Evolutionary conservation across 805 yeast species (phyloP).

Genomic region (Komagataella pseudopastoris): DNA sequence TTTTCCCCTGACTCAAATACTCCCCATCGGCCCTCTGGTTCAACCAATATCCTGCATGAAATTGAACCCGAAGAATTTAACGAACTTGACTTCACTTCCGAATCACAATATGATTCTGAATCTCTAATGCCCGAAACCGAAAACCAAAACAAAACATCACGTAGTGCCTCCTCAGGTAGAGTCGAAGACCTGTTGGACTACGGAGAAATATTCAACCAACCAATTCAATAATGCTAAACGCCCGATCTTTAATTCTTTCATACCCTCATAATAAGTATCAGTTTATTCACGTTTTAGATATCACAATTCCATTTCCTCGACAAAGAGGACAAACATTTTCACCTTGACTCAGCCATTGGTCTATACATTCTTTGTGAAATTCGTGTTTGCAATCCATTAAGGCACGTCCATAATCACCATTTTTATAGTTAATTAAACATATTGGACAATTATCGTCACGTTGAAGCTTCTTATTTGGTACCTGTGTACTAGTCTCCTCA

Average conservation of each 20-base stretch:
- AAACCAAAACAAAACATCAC: not conserved
- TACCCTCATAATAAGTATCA: not conserved
- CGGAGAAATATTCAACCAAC: not conserved
- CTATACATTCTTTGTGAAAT: conserved; percentile 44
- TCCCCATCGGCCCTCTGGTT: not conserved
- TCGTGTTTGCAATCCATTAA: conserved; percentile 31
- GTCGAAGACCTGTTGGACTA: not conserved
- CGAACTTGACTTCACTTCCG: not conserved
- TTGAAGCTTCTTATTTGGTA: conserved; percentile 3
- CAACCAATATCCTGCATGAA: not conserved
- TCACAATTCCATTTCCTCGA: conserved; percentile 25
- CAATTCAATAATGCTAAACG: not conserved
- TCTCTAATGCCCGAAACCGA: not conserved
- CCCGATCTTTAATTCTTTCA: not conserved
- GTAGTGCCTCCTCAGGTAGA: not conserved
- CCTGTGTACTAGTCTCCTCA: not conserved
- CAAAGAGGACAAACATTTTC: conserved; percentile 49
- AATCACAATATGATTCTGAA: not conserved
- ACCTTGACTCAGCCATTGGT: conserved; percentile 39
- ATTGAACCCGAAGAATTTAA: not conserved
- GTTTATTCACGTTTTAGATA: not conserved
- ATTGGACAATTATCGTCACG: conserved; percentile 31
- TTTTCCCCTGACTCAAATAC: not conserved
- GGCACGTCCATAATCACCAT: conserved; percentile 31
- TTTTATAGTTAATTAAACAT: conserved; percentile 34